Conservation (phyloP, 768 basidiomycete species). For the Glaciozyma martinii region DNA sequence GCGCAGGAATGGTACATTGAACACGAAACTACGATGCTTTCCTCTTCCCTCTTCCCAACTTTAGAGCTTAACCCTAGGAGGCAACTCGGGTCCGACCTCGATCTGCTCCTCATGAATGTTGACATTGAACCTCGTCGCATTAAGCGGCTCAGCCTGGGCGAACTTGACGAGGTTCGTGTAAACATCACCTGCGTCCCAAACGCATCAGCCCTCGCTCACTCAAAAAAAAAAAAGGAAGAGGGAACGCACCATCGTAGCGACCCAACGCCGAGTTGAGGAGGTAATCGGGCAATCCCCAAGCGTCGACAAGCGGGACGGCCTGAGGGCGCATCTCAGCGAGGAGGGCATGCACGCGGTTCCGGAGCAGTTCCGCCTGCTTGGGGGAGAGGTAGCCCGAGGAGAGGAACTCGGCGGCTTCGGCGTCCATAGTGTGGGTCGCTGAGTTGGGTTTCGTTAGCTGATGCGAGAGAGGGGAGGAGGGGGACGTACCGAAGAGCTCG, state of each 20-base stretch:
- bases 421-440: constrained; percentile 29
- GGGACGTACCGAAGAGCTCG: constrained; percentile 27
- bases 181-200: constrained; percentile 6
- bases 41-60: background rate
- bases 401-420: constrained; percentile 30
- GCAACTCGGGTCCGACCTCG: constrained; percentile 14
- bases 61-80: background rate
- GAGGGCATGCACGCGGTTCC: constrained; percentile 21
- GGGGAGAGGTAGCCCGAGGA: constrained; percentile 25
- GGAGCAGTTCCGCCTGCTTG: constrained; percentile 17
- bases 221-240: background rate
- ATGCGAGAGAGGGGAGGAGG: background rate
- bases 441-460: background rate
- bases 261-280: constrained; percentile 26
- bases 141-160: constrained; percentile 30
- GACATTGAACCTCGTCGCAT: constrained; percentile 29
- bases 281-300: constrained; percentile 30
- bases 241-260: constrained; percentile 14
- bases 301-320: constrained; percentile 34
- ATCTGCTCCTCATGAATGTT: constrained; percentile 16
- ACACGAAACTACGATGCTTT: too few relatives aligned
- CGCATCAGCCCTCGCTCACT: background rate
- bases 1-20: too few relatives aligned
- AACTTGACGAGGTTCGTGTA: constrained; percentile 26
- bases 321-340: constrained; percentile 32